Evolutionary conservation across 164 flowering plant species (phyloP), one percentile per base, ranked within the genome.

Genomic region (Piper betle): DNA sequence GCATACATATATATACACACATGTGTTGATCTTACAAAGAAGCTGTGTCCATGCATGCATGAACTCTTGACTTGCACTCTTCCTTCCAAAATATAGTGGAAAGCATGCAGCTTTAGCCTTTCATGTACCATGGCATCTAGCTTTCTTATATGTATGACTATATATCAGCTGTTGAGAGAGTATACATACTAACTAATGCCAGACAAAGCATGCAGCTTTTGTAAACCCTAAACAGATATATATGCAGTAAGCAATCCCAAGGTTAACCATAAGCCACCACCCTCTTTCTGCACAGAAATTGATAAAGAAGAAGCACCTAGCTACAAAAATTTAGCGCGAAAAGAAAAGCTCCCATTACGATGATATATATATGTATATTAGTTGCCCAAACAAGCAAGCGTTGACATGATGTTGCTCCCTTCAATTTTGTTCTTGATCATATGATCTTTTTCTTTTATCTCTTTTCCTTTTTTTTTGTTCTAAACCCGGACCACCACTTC

Each of bases 211-310:
- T 53, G 55, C 39, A 55, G 58, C 15, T 55, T 55, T 33, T 55
- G 33, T 8, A 25, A 55, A 25, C 11, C 39, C 39, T 17, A 25
- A 55, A 53, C 19, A 53, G 20, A 17, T 18, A 17, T 53, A 6
- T 9, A 55, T 37, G 39, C 33, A 13, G 53, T 52, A 15, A 19
- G 18, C 53, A 50, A 20, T 37, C 64, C 48, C 46, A 40, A 54
- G 6, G 25, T 17, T 57, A 33, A 18, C 20, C 33, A 25, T 25
- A n/a, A 20, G 33, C 33, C 33, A 25, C 1, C 33, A 25, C 33
- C 59, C 6, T 18, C 58, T 39, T 55, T 63, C 52, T 39, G 15
- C 84, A 85, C 84, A 65, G 79, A 83, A 83, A 67, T 83, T 81
- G 57, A 83, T 77, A 83, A 81, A 78, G 80, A 18, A 2, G 39